Evolutionary conservation across 306 rosid species (phyloP).

Genomic region (Argentina anserina): DNA sequence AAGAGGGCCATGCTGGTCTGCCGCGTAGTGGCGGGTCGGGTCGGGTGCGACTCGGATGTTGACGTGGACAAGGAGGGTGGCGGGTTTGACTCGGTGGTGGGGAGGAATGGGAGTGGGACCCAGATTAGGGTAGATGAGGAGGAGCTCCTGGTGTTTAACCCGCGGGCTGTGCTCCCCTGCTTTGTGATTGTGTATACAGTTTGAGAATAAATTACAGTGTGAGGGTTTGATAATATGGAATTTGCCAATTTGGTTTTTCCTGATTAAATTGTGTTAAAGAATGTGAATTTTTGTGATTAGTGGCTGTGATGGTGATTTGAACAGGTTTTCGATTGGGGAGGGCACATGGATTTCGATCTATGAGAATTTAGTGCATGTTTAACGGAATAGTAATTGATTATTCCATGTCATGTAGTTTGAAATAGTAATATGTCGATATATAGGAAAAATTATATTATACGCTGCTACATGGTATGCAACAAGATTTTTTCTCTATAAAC

Average conservation of each 20-base stretch:
- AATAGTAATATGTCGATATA: not conserved
- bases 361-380: not conserved
- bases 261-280: not conserved
- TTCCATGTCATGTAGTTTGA: not conserved
- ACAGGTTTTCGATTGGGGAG: not conserved
- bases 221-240: not conserved
- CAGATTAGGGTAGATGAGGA: slow-evolving; percentile 66
- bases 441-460: too few species aligned
- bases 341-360: not conserved
- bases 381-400: too few species aligned
- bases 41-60: slow-evolving; percentile 53
- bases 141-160: slow-evolving; percentile 83
- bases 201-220: slow-evolving; percentile 31
- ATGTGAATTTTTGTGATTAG: slow-evolving; percentile 13
- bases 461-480: too few species aligned
- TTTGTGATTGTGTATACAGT: slow-evolving; percentile 83
- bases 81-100: slow-evolving; percentile 73
- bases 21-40: slow-evolving; percentile 86
- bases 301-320: slow-evolving; percentile 19
- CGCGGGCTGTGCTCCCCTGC: slow-evolving; percentile 98
- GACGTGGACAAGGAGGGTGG: slow-evolving; percentile 52
- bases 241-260: not conserved
- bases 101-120: slow-evolving; percentile 54
- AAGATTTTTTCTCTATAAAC: too few species aligned
- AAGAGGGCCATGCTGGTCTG: slow-evolving; percentile 90